Evolutionary conservation across 225 moss, liverwort and hornwort species (phyloP).

Genomic region (Pleurozium schreberi): DNA sequence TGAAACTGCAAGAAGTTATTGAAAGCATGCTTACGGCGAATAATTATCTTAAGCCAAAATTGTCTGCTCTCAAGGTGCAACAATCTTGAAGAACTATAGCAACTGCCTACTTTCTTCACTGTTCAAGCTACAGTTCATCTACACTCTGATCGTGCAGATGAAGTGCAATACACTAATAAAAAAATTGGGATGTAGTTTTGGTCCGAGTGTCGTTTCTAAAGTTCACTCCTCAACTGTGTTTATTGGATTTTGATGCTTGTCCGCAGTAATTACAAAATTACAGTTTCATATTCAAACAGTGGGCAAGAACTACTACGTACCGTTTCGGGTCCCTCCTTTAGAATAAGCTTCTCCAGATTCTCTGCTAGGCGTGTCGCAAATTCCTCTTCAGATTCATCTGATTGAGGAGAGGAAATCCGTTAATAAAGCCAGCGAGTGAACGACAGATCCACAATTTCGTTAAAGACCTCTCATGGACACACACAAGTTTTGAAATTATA

Average conservation of each 20-base stretch:
- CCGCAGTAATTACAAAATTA: not conserved
- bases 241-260: not conserved
- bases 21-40: not conserved
- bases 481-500: not conserved
- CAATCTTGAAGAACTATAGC: not conserved
- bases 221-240: not conserved
- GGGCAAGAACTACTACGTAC: conserved; percentile 25
- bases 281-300: not conserved
- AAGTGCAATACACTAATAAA: not conserved
- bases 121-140: not conserved
- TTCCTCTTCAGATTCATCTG: conserved; percentile 96
- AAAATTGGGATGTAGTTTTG: not conserved
- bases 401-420: not conserved
- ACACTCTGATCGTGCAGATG: not conserved
- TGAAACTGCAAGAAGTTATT: not conserved
- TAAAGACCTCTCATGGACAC: not conserved
- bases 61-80: not conserved
- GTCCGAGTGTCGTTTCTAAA: not conserved
- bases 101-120: not conserved
- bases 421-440: not conserved
- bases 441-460: not conserved
- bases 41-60: not conserved
- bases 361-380: conserved; percentile 86
- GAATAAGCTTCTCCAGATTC: conserved; percentile 83
- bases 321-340: conserved; percentile 89